Base-by-base conservation (phyloP, 768 basidiomycete genomes). In the Mycena kentingensis region DNA sequence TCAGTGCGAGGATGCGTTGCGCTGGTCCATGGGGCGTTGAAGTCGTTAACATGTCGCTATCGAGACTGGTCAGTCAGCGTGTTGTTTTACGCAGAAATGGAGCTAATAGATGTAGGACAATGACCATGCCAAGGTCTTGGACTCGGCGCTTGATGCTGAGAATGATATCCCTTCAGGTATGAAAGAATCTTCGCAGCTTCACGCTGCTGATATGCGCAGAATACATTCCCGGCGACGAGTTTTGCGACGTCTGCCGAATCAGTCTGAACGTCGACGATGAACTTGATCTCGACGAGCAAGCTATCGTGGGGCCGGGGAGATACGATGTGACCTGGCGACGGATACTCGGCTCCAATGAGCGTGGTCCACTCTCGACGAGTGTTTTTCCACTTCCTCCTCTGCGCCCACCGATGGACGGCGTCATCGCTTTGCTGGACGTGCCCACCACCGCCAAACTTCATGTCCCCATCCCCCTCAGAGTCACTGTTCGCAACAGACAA, bases 361-460 rank as follows among this genome's bases (percentile, higher is more conserved):
- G 67, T 22, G 81, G 81, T 1, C 66, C 77, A 0, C 63, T 67
- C 16, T 72, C 81, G 13, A 79, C 70, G 5, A 87, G 80, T 12
- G 67, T 58, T 28, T 73, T 87, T 54, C 63, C 77, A 2, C 70
- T 93, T n/a, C 91, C 92, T 0, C 50, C 74, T 3, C 73, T 94
- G 11, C 70, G 65, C 19, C 83, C 82, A 2, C 89, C 86, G 3
- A 65, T 72, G 1, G 83, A 90, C 32, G 78, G 73, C 6, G 67
- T 96, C 24, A 67, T 88, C 28, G 90, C 89, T 4, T 72, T 87
- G 2, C 73, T 94, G 5, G 69, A 77, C 51, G 73, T 83, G 2
- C 87, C 90, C 0, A 71, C 88, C 0, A 75, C 70, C 3, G 87
- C 84, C 8, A 78, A 68, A 32, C 74, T 93, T 3, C 92, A 94